Evolutionary conservation across 2,329 filamentous ascomycete genomes (phyloP).

Genomic region (Colletotrichum lindemuthianum): DNA sequence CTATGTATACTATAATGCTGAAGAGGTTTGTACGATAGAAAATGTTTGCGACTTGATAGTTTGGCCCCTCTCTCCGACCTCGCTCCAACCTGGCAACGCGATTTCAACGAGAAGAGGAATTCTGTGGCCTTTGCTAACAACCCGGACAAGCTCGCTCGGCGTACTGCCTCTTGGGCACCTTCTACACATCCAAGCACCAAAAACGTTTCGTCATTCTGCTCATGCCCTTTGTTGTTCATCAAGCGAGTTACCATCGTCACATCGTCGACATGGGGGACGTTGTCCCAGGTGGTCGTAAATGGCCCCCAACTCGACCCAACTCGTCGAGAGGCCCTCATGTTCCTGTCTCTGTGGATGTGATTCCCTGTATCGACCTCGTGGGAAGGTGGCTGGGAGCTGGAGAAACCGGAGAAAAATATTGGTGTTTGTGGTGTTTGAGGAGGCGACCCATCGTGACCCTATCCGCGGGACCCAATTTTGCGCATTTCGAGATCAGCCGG

Average conservation of each 20-base stretch:
- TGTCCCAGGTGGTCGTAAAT: not conserved
- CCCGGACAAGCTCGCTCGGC: too few relatives aligned
- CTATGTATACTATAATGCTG: too few relatives aligned
- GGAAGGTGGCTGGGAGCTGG: constrained; percentile 21
- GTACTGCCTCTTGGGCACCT: too few relatives aligned
- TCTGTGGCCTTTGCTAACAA: too few relatives aligned
- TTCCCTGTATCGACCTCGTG: constrained; percentile 27
- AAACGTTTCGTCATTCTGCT: not conserved
- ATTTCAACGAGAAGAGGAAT: too few relatives aligned
- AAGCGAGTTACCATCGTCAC: not conserved
- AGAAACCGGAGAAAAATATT: constrained; percentile 6
- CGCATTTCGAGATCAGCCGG: constrained; percentile 1
- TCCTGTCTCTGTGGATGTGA: constrained; percentile 8
- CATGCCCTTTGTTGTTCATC: not conserved
- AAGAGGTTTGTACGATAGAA: too few relatives aligned
- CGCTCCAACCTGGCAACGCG: too few relatives aligned
- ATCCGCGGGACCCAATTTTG: constrained; percentile 10
- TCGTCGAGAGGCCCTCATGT: not conserved
- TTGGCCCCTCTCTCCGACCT: too few relatives aligned
- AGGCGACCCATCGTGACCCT: constrained; percentile 19
- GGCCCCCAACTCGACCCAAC: constrained; percentile 22
- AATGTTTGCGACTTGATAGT: too few relatives aligned
- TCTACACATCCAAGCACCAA: not conserved
- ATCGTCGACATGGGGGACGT: not conserved
- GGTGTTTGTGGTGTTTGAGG: constrained; percentile 18